These are phyloP conservation scores for Metschnikowia anglica DNA, from an alignment of 805 yeast genomes.

Conservation along the genomic window DNA sequence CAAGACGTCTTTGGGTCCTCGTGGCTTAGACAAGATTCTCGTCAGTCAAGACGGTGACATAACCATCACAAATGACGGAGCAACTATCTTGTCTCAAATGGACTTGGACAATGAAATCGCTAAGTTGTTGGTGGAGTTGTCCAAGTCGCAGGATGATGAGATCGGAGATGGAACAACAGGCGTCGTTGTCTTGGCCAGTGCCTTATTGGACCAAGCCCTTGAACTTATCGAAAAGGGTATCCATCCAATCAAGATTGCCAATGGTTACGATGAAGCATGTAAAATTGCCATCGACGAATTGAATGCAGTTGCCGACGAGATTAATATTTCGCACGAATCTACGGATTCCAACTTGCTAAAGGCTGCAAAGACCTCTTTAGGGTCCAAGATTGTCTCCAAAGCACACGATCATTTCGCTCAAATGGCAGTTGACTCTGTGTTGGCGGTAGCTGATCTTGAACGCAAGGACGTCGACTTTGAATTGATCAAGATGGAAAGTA, in stretches of 20 bases:
- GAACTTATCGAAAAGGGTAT: conserved; percentile 95
- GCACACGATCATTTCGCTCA: conserved; percentile 90
- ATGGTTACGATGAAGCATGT: conserved; percentile 97
- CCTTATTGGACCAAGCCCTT: conserved; percentile 88
- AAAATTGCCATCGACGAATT: conserved; percentile 79
- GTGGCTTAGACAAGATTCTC: conserved; percentile 96
- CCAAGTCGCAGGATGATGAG: conserved; percentile 95
- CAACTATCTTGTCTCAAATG: conserved; percentile 94
- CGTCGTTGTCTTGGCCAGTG: conserved; percentile 94
- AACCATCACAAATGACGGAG: conserved; percentile 98
- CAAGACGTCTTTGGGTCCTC: conserved; percentile 92
- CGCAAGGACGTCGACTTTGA: conserved; percentile 97
- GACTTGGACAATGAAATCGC: conserved; percentile 95
- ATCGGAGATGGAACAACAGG: conserved; percentile 99
- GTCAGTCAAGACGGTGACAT: conserved; percentile 97
- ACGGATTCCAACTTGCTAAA: conserved; percentile 63
- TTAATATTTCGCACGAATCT: conserved; percentile 49
- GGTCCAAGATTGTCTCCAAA: conserved; percentile 93
- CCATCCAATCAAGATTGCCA: conserved; percentile 95
- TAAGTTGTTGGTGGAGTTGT: conserved; percentile 87
- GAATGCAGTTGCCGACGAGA: conserved; percentile 71
- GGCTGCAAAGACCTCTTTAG: conserved; percentile 93
- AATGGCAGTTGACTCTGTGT: conserved; percentile 96
- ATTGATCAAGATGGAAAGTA: conserved; percentile 90
- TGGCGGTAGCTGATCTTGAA: conserved; percentile 86